phyloP scores from a whole-genome alignment of 495 filamentous ascomycete species.

The Penicillium arizonense region DNA sequence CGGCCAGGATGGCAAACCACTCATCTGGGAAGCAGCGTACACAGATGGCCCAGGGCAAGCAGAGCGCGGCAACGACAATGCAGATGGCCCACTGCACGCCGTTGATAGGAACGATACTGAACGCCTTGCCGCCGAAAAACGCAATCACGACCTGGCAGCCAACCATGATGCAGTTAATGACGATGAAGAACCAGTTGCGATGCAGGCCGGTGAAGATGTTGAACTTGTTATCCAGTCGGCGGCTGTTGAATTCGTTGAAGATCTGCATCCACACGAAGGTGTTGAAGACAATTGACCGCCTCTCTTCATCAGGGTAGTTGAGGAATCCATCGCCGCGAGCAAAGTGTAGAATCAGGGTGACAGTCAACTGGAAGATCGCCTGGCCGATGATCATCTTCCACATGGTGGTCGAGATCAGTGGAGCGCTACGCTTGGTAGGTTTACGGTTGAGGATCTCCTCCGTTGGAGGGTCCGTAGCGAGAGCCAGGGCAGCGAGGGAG shows the following conservation, averaged over 20 bases:
- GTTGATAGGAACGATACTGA: slow-evolving; percentile 60
- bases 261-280: slow-evolving; percentile 95
- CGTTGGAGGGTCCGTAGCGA: slow-evolving; percentile 81
- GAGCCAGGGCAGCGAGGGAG: slow-evolving; percentile 84
- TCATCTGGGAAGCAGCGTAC: too few species aligned
- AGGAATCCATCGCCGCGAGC: slow-evolving; percentile 60
- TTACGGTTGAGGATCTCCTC: slow-evolving; percentile 66
- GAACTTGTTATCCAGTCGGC: slow-evolving; percentile 83
- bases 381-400: slow-evolving; percentile 97
- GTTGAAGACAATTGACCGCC: slow-evolving; percentile 80
- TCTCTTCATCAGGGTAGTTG: slow-evolving; percentile 40
- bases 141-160: slow-evolving; percentile 78
- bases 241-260: slow-evolving; percentile 78
- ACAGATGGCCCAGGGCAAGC: slow-evolving; percentile 45
- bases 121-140: slow-evolving; percentile 71
- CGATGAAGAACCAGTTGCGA: slow-evolving; percentile 80
- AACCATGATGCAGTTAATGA: slow-evolving; percentile 79
- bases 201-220: slow-evolving; percentile 70
- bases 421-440: slow-evolving; percentile 68
- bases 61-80: slow-evolving; percentile 66
- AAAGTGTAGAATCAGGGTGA: slow-evolving; percentile 77
- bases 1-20: too few species aligned
- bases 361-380: slow-evolving; percentile 75
- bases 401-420: slow-evolving; percentile 79
- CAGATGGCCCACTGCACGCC: slow-evolving; percentile 73